Conservation (phyloP, 2,329 filamentous ascomycete species). For the Neofusicoccum kwambonambiense region DNA sequence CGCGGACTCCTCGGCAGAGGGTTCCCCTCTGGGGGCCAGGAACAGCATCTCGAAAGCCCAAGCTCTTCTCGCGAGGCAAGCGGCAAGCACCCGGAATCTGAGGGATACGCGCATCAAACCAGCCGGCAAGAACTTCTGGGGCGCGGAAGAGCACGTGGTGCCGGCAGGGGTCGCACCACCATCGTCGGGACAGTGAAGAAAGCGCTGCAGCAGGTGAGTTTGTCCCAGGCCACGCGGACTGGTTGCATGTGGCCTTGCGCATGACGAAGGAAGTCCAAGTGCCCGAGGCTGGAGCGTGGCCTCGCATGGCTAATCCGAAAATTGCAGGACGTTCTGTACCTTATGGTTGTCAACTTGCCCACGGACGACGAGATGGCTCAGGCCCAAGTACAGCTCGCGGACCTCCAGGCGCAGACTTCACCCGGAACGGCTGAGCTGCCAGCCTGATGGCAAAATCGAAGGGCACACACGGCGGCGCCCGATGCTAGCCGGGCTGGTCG, state of each 20-base stretch:
- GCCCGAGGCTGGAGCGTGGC: background rate
- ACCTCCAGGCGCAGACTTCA: background rate
- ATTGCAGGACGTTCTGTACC: conserved; percentile 24
- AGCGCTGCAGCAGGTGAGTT: conserved; percentile 5
- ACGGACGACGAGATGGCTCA: conserved; percentile 23
- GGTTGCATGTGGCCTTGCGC: background rate
- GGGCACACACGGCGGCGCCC: background rate
- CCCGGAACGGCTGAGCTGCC: background rate
- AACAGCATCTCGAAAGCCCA: background rate
- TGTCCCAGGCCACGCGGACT: background rate
- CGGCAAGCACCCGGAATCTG: background rate
- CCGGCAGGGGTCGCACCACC: background rate
- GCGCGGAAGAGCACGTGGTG: background rate
- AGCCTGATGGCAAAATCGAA: background rate
- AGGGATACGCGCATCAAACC: background rate
- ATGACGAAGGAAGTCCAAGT: background rate
- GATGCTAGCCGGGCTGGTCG: background rate
- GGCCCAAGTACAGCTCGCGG: background rate
- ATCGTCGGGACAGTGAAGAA: conserved; percentile 6
- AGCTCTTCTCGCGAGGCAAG: background rate
- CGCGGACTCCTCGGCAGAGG: background rate
- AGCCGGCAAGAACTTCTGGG: background rate
- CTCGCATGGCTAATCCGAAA: background rate
- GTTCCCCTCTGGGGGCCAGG: background rate
- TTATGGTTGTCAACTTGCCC: conserved; percentile 29